Percentiles rank a stretch among this genome's conserved stretches.
Evolutionary conservation across 352 stramenopile genomes (phyloP).

Genomic region (Achlya hypogyna): DNA sequence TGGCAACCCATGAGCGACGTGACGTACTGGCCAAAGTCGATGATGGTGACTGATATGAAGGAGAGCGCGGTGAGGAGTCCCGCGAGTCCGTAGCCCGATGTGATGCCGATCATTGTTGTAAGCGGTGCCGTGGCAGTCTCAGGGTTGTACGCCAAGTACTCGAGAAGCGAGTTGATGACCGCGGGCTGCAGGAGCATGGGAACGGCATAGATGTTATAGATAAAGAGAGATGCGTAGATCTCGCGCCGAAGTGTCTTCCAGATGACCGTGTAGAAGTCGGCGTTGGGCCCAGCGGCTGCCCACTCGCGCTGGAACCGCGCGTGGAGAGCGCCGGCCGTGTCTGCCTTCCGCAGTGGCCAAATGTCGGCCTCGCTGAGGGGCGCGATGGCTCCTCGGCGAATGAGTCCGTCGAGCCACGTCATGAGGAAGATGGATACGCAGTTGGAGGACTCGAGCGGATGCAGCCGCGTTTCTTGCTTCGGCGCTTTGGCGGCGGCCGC

Average conservation of each 20-base stretch:
- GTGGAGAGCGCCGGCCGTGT: constrained; percentile 34
- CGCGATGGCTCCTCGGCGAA: too few relatives aligned
- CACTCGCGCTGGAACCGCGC: constrained; percentile 34
- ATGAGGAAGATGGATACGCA: too few relatives aligned
- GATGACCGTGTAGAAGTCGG: constrained; percentile 34
- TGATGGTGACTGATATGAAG: constrained; percentile 32
- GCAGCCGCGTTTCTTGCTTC: too few relatives aligned
- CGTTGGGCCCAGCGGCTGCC: constrained; percentile 19
- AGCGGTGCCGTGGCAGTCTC: neutral
- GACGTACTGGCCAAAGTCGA: constrained; percentile 45
- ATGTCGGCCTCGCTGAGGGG: too few relatives aligned
- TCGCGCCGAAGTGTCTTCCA: constrained; percentile 37
- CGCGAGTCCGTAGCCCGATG: constrained; percentile 39
- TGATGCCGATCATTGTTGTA: constrained; percentile 32
- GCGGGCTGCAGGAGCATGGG: constrained; percentile 38
- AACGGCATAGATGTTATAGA: constrained; percentile 29
- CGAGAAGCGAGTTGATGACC: constrained; percentile 47
- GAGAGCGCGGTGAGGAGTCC: constrained; percentile 28
- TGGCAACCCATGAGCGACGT: constrained; percentile 35
- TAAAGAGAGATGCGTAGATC: constrained; percentile 24
- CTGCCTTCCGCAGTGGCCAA: too few relatives aligned
- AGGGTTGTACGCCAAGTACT: constrained; percentile 26
- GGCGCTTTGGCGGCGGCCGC: too few relatives aligned
- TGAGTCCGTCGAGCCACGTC: too few relatives aligned
- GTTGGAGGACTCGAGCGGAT: too few relatives aligned